Conservation (phyloP, 306 rosid genomes). For the Trifolium dubium region DNA sequence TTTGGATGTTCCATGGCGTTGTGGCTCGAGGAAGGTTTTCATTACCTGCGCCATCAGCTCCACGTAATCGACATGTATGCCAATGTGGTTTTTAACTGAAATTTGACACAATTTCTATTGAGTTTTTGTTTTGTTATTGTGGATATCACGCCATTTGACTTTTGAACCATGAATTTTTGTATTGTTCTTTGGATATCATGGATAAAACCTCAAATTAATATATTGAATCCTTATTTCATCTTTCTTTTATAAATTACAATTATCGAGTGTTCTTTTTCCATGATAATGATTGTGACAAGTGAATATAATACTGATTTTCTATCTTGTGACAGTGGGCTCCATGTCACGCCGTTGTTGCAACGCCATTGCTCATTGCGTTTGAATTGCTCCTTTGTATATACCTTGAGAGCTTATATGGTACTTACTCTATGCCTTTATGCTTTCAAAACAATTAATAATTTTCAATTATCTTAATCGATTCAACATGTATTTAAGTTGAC, state of each 20-base stretch:
- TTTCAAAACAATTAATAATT: not conserved
- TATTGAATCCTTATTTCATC: slow-evolving; percentile 28
- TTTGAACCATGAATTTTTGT: slow-evolving; percentile 25
- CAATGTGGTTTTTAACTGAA: slow-evolving; percentile 36
- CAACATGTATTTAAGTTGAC: slow-evolving; percentile 25
- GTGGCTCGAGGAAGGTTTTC: slow-evolving; percentile 99
- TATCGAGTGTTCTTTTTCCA: not conserved
- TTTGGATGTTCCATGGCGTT: slow-evolving; percentile 91
- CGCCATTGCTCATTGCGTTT: slow-evolving; percentile 89
- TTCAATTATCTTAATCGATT: slow-evolving; percentile 26
- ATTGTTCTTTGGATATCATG: slow-evolving; percentile 29
- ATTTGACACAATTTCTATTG: slow-evolving; percentile 23
- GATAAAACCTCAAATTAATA: slow-evolving; percentile 25
- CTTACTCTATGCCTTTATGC: slow-evolving; percentile 24
- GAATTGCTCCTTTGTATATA: slow-evolving; percentile 97
- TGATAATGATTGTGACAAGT: not conserved
- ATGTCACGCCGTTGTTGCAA: slow-evolving; percentile 91
- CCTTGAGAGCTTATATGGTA: slow-evolving; percentile 90
- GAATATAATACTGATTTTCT: slow-evolving; percentile 39
- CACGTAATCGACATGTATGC: slow-evolving; percentile 89
- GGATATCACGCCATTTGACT: slow-evolving; percentile 26
- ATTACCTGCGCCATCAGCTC: slow-evolving; percentile 95
- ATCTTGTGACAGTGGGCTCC: slow-evolving; percentile 98
- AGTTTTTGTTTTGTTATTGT: slow-evolving; percentile 22
- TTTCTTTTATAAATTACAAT: slow-evolving; percentile 18